A percentile compares a stretch with the other conserved stretches of the same genome.
Conservation (phyloP, 352 stramenopile species). For the Phytophthora vignae region DNA sequence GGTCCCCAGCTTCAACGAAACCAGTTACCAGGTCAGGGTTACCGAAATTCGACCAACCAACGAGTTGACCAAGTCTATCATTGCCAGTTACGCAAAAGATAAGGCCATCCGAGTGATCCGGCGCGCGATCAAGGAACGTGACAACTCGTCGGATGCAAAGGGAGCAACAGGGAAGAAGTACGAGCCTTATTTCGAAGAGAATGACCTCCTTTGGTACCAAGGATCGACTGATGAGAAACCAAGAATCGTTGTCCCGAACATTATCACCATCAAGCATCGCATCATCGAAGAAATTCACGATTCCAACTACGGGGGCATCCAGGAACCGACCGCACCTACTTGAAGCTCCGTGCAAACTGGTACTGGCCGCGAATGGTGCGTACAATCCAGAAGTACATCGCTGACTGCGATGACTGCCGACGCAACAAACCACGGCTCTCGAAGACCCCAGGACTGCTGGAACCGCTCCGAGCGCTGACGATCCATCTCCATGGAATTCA, state of each 20-base stretch:
- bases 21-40: neutral
- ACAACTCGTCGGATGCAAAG: too few relatives aligned
- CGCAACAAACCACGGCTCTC: conserved; percentile 7
- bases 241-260: conserved; percentile 2
- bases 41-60: conserved; percentile 1
- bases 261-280: neutral
- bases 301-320: neutral
- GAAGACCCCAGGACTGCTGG: conserved; percentile 17
- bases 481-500: conserved; percentile 1
- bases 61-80: neutral
- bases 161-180: conserved; percentile 3
- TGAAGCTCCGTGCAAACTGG: neutral
- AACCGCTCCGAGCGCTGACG: conserved; percentile 9
- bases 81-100: too few relatives aligned
- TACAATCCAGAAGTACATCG: conserved; percentile 12
- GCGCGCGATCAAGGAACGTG: too few relatives aligned
- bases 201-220: neutral
- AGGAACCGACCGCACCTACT: neutral
- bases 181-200: conserved; percentile 13
- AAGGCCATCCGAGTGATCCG: too few relatives aligned
- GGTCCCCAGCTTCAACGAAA: too few relatives aligned
- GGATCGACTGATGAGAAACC: conserved; percentile 1
- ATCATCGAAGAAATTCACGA: neutral
- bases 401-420: conserved; percentile 10
- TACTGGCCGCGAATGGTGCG: neutral